Conservation (phyloP, 352 stramenopile species). For the Phytopythium delawarense region DNA sequence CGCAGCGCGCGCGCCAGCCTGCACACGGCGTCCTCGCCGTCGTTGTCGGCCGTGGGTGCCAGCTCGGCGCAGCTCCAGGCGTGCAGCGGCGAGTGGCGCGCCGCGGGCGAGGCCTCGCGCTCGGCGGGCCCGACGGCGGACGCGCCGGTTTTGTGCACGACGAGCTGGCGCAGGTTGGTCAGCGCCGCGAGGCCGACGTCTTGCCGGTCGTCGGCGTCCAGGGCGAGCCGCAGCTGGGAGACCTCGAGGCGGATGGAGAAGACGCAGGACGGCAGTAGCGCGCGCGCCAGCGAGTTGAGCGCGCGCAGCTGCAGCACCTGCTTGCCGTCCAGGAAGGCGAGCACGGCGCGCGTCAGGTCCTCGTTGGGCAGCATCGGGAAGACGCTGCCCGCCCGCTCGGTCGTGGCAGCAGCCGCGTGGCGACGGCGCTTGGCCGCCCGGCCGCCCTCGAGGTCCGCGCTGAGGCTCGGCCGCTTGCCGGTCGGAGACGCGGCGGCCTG, state of each 20-base stretch:
- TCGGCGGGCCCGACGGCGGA: slow-evolving; percentile 7
- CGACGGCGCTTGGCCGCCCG: slow-evolving; percentile 35
- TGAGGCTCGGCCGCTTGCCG: background rate
- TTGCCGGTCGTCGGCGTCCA: slow-evolving; percentile 12
- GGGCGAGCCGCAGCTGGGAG: slow-evolving; percentile 25
- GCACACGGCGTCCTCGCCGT: slow-evolving; percentile 45
- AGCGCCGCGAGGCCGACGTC: slow-evolving; percentile 32
- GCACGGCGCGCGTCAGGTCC: slow-evolving; percentile 49
- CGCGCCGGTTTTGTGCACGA: slow-evolving; percentile 38
- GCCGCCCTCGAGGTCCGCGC: too few relatives aligned
- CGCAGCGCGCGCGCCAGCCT: slow-evolving; percentile 34
- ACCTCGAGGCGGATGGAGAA: slow-evolving; percentile 48
- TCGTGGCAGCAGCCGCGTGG: background rate
- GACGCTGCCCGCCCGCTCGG: background rate
- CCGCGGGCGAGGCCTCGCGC: slow-evolving; percentile 8
- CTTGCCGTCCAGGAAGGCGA: slow-evolving; percentile 58
- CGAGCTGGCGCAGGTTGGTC: slow-evolving; percentile 51
- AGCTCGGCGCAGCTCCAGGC: slow-evolving; percentile 63
- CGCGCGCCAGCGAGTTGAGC: slow-evolving; percentile 46
- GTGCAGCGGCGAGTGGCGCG: slow-evolving; percentile 31
- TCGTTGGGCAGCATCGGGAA: slow-evolving; percentile 22
- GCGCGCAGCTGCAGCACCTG: slow-evolving; percentile 41
- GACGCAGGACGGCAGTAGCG: slow-evolving; percentile 51
- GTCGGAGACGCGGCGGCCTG: slow-evolving; percentile 3
- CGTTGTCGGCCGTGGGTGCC: slow-evolving; percentile 45